phyloP scores from a whole-genome alignment of 495 filamentous ascomycete genomes.

The Penicillium maclennaniae region DNA sequence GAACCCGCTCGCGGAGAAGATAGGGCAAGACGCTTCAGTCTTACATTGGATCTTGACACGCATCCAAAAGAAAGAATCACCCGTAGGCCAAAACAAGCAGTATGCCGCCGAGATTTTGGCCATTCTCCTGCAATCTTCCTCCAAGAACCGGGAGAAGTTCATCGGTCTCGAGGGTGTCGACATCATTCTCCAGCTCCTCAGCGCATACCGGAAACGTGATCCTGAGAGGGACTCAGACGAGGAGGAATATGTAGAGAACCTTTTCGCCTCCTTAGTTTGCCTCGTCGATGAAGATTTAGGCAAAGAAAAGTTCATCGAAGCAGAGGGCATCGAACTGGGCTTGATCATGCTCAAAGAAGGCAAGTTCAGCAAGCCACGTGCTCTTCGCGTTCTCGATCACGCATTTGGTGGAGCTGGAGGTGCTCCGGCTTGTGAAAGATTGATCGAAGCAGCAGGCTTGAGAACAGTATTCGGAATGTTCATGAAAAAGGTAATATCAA shows the following conservation, averaged over 20 bases:
- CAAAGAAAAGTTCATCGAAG: conserved; percentile 79
- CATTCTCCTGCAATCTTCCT: conserved; percentile 72
- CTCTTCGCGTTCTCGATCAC: conserved; percentile 81
- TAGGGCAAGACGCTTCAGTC: conserved; percentile 63
- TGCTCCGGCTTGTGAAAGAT: conserved; percentile 59
- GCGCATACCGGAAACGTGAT: conserved; percentile 85
- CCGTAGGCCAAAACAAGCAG: conserved; percentile 84
- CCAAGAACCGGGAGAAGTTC: conserved; percentile 60
- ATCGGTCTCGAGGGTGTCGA: conserved; percentile 70
- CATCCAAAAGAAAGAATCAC: conserved; percentile 58
- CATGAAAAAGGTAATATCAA: conserved; percentile 68
- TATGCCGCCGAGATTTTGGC: conserved; percentile 90
- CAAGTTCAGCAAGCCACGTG: conserved; percentile 73
- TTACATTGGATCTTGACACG: conserved; percentile 74
- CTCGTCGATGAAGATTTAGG: conserved; percentile 71
- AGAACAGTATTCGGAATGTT: conserved; percentile 83
- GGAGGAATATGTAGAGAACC: conserved; percentile 89
- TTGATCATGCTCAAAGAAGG: conserved; percentile 84
- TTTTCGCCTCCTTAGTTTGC: conserved; percentile 81
- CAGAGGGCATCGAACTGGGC: conserved; percentile 86
- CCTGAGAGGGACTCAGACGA: conserved; percentile 83
- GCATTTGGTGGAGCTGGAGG: conserved; percentile 58
- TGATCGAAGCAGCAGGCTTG: conserved; percentile 82
- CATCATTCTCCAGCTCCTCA: conserved; percentile 73
- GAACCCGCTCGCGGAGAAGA: conserved; percentile 58